A percentile compares a stretch with the other conserved stretches of the same genome.
These are phyloP conservation scores for Maudiozyma turicensis DNA, from an alignment of 805 yeast species.

Conservation along the genomic window DNA sequence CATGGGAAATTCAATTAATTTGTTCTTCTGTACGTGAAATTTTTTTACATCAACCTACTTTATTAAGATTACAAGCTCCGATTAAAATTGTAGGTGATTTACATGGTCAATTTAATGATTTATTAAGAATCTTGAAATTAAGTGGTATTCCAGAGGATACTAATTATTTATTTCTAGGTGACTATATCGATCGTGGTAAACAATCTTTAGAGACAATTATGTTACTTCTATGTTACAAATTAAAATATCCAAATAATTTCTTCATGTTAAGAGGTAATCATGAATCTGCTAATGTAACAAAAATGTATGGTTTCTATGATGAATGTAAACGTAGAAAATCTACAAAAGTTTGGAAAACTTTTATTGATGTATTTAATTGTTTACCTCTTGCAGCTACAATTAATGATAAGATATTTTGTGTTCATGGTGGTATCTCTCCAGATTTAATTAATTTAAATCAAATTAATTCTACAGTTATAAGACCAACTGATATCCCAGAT, in stretches of 20 bases:
- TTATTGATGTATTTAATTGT: slow-evolving; percentile 90
- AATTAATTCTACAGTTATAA: slow-evolving; percentile 46
- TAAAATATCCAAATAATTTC: slow-evolving; percentile 92
- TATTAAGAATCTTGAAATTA: slow-evolving; percentile 80
- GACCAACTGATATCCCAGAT: slow-evolving; percentile 82
- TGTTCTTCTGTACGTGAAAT: slow-evolving; percentile 51
- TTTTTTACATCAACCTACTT: slow-evolving; percentile 54
- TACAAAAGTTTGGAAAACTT: slow-evolving; percentile 85
- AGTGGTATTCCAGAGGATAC: slow-evolving; percentile 95
- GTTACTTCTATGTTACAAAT: slow-evolving; percentile 80
- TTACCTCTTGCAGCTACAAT: slow-evolving; percentile 92
- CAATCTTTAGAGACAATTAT: slow-evolving; percentile 90
- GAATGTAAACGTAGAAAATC: slow-evolving; percentile 92
- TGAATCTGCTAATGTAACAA: slow-evolving; percentile 93
- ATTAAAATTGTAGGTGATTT: slow-evolving; percentile 86
- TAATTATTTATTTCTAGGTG: slow-evolving; percentile 87
- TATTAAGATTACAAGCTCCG: slow-evolving; percentile 61
- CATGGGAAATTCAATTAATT: slow-evolving; percentile 46
- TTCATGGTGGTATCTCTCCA: slow-evolving; percentile 80
- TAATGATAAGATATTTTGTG: slow-evolving; percentile 86
- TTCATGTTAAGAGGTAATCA: slow-evolving; percentile 92
- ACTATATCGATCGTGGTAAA: slow-evolving; percentile 95
- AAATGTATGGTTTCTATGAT: slow-evolving; percentile 95
- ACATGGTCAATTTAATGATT: slow-evolving; percentile 92
- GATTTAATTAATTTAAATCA: slow-evolving; percentile 51